These are phyloP conservation scores for Phycomyces blakesleeanus DNA, from an alignment of 192 early-diverging fungal genomes.

Conservation along the genomic window DNA sequence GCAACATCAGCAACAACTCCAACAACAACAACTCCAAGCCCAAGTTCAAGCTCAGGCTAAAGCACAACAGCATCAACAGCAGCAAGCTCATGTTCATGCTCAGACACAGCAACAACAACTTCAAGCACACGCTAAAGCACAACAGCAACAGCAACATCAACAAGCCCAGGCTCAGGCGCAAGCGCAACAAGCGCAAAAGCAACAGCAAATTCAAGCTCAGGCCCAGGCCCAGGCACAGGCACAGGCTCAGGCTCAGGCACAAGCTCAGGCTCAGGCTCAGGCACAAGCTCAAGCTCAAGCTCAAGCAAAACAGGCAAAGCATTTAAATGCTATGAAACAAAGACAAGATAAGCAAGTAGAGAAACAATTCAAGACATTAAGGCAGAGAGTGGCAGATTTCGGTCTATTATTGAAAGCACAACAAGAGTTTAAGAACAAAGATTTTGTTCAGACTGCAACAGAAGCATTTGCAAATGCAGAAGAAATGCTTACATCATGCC, in stretches of 20 bases:
- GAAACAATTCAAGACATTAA: slow-evolving; percentile 23
- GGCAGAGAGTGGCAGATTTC: slow-evolving; percentile 20
- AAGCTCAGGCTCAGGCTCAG: slow-evolving; percentile 6
- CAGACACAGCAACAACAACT: too few relatives aligned
- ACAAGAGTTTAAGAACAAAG: slow-evolving; percentile 17
- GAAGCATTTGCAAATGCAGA: slow-evolving; percentile 25
- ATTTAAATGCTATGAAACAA: neutral
- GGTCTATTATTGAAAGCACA: slow-evolving; percentile 23
- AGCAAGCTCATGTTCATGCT: slow-evolving; percentile 4
- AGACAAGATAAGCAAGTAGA: slow-evolving; percentile 16
- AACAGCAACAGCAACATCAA: neutral
- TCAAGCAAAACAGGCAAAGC: slow-evolving; percentile 6
- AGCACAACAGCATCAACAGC: neutral
- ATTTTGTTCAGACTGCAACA: slow-evolving; percentile 26
- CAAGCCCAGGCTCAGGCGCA: neutral
- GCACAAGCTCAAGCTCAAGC: slow-evolving; percentile 6
- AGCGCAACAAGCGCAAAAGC: neutral
- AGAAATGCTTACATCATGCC: slow-evolving; percentile 28
- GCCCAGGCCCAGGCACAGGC: neutral
- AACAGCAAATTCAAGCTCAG: too few relatives aligned
- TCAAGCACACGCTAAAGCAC: slow-evolving; percentile 8
- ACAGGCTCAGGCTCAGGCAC: slow-evolving; percentile 9
- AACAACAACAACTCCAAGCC: too few relatives aligned
- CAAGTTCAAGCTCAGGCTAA: slow-evolving; percentile 4
- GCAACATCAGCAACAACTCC: neutral